phyloP scores from a whole-genome alignment of 495 filamentous ascomycete genomes.

The Bacidia gigantensis region DNA sequence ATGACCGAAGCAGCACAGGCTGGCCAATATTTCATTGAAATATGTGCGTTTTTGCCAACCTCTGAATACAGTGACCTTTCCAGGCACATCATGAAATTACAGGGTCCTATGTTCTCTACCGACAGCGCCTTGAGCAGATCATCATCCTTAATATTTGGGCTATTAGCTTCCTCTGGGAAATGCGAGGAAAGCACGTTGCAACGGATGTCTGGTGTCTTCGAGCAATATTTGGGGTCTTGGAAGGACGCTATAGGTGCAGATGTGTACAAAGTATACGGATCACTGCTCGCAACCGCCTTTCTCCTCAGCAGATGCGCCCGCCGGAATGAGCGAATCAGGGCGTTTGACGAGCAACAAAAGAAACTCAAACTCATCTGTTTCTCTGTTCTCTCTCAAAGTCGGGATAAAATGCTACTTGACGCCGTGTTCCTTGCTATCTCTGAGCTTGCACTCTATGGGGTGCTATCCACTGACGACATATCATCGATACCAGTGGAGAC shows the following conservation, averaged over 20 bases:
- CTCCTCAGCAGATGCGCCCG: slow-evolving; percentile 45
- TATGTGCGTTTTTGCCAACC: slow-evolving; percentile 49
- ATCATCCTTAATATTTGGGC: slow-evolving; percentile 60
- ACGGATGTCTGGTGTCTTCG: slow-evolving; percentile 29
- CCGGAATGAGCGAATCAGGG: slow-evolving; percentile 25
- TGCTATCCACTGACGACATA: slow-evolving; percentile 33
- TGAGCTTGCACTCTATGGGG: slow-evolving; percentile 58
- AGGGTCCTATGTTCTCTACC: slow-evolving; percentile 51
- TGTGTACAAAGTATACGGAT: slow-evolving; percentile 46
- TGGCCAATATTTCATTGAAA: slow-evolving; percentile 48
- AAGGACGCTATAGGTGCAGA: slow-evolving; percentile 44
- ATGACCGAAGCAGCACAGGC: slow-evolving; percentile 37
- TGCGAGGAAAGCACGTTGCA: slow-evolving; percentile 25
- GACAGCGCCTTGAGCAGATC: slow-evolving; percentile 46
- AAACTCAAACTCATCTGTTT: slow-evolving; percentile 30
- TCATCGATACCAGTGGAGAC: slow-evolving; percentile 29
- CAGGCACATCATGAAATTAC: slow-evolving; percentile 33
- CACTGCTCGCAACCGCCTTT: slow-evolving; percentile 43
- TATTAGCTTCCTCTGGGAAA: slow-evolving; percentile 54
- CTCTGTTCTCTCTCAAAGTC: slow-evolving; percentile 34
- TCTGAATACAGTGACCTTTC: slow-evolving; percentile 37
- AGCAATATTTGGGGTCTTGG: slow-evolving; percentile 34
- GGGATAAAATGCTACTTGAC: slow-evolving; percentile 43
- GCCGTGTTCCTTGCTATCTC: slow-evolving; percentile 52
- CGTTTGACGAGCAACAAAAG: slow-evolving; percentile 24